Percentiles rank a stretch among this genome's conserved stretches.
phyloP scores from a whole-genome alignment of 345 rosid genomes.

The Dovyalis caffra region DNA sequence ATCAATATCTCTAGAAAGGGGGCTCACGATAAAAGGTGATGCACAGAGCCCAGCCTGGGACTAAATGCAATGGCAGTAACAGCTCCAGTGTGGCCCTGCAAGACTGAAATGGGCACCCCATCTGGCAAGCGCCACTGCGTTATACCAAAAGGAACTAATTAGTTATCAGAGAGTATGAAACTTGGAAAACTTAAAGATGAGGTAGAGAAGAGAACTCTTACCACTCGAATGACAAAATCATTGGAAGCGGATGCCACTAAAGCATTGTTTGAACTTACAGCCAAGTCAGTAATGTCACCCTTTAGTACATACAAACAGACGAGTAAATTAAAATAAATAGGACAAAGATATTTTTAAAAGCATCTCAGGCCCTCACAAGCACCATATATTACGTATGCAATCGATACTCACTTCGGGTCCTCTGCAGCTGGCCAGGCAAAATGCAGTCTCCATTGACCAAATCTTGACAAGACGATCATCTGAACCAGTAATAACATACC shows the following conservation, averaged over 20 bases:
- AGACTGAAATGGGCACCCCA: conserved; percentile 90
- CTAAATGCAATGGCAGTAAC: conserved; percentile 98
- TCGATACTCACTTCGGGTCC: conserved; percentile 89
- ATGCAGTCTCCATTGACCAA: conserved; percentile 99
- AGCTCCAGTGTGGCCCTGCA: conserved; percentile 90
- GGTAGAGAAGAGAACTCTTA: conserved; percentile 47
- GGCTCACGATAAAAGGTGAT: conserved; percentile 96
- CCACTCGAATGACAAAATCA: conserved; percentile 89
- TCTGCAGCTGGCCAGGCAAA: conserved; percentile 96
- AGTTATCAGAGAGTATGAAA: conserved; percentile 14
- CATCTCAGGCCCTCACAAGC: neutral
- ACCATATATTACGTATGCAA: conserved; percentile 4
- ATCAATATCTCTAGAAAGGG: conserved; percentile 17
- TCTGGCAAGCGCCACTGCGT: conserved; percentile 97
- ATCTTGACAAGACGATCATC: conserved; percentile 99
- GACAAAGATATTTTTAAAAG: neutral
- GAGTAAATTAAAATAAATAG: conserved; percentile 16
- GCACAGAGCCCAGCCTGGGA: conserved; percentile 84
- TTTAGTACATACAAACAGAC: conserved; percentile 34
- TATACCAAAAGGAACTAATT: conserved; percentile 10
- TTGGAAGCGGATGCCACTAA: conserved; percentile 96
- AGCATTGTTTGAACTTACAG: conserved; percentile 90
- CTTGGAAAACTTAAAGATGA: conserved; percentile 12
- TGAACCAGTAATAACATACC: conserved; percentile 95
- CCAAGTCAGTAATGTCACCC: conserved; percentile 99